Base-by-base conservation (phyloP, 1,284 basidiomycete species). In the Violaceomyces palustris region DNA sequence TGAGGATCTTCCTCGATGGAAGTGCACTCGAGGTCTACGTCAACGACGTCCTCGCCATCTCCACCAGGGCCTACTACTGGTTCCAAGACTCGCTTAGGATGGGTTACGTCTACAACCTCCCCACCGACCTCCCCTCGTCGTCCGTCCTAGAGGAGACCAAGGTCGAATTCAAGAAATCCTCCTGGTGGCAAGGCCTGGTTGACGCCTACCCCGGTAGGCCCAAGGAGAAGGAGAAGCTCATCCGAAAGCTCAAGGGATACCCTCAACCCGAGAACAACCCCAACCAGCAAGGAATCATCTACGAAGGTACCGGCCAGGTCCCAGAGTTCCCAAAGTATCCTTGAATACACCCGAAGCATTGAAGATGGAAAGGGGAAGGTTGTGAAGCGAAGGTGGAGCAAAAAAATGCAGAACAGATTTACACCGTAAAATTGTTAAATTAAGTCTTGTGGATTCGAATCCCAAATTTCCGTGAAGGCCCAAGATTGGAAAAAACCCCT, bases 121-220 rank as follows among this genome's bases (percentile, higher is more conserved):
- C 54, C 2, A 31, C 37, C 11, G 14, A 17, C 12, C 11, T 19
- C 17, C n/a, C 12, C 3, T 18, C 3, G 35, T 21, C 15, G 12
- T n/a, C 12, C n/a, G n/a, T n/a, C n/a, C n/a, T n/a, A n/a, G n/a
- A n/a, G n/a, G n/a, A n/a, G n/a, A n/a, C n/a, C n/a, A n/a, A 30
- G n/a, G 50, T 53, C 3, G 34, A 27, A 15, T 39, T 36, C 19
- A n/a, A 9, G 14, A 39, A 42, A 21, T 35, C 39, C 19, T 21
- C 24, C 3, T 57, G 54, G 54, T 57, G 54, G 54, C 42, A 57
- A 30, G 54, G 54, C 7, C 30, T 57, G 23, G 23, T 51, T 21
- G 26, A 51, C 19, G 54, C 54, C 5, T 57, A 48, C 24, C 54
- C 54, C 11, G 25, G 42, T 17, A 28, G 53, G 26, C 44, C 53